A percentile compares a stretch with the other conserved stretches of the same genome.
These are phyloP conservation scores for Knufia petricola DNA, from an alignment of 2,329 filamentous ascomycete species.

Conservation along the genomic window DNA sequence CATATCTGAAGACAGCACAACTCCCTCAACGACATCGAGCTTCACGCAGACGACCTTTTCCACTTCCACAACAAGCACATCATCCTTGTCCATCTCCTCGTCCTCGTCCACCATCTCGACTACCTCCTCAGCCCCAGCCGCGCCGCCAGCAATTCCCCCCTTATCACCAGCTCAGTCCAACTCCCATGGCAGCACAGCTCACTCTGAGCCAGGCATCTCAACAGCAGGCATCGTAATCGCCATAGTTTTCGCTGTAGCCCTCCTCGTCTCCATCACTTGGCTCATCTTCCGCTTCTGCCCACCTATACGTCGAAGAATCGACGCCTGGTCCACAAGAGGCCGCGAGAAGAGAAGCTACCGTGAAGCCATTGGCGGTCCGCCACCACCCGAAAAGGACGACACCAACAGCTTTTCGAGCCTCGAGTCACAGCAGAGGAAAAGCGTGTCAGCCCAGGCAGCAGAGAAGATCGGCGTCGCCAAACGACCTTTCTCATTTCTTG, in stretches of 20 bases:
- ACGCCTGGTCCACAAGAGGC: conserved; percentile 12
- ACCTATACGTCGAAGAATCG: conserved; percentile 11
- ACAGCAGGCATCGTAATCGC: conserved; percentile 14
- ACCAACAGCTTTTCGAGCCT: not conserved
- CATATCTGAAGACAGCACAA: not conserved
- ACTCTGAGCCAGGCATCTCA: conserved; percentile 10
- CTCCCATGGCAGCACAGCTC: conserved; percentile 1
- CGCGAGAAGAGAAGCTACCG: conserved; percentile 16
- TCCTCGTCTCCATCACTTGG: conserved; percentile 11
- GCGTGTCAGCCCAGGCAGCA: not conserved
- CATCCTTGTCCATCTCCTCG: not conserved
- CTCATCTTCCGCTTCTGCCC: conserved; percentile 14
- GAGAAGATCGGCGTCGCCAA: not conserved
- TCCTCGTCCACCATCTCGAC: not conserved
- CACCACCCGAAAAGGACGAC: conserved; percentile 8
- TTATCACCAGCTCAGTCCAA: not conserved
- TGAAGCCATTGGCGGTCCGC: conserved; percentile 15
- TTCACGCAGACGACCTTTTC: not conserved
- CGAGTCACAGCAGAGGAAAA: not conserved
- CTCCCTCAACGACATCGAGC: not conserved
- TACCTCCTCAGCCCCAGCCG: not conserved
- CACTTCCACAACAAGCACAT: not conserved
- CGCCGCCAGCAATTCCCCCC: not conserved
- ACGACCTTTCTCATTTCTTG: not conserved
- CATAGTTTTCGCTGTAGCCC: conserved; percentile 15